Conservation (phyloP, 495 filamentous ascomycete genomes). For the Letharia columbiana region DNA sequence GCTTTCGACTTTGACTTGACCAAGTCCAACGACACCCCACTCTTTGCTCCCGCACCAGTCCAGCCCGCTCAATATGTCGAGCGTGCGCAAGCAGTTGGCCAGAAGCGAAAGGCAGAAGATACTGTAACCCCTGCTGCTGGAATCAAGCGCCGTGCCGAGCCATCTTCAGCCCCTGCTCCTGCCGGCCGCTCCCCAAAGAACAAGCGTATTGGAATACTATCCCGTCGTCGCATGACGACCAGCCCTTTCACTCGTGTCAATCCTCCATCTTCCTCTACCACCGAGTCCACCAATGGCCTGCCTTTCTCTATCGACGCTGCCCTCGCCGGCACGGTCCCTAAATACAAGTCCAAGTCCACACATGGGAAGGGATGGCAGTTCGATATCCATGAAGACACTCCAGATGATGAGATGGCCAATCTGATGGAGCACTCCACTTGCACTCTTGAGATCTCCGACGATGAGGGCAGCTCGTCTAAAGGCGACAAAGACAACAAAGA, state of each 20-base stretch:
- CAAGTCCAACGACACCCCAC: constrained; percentile 39
- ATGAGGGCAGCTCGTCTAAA: constrained; percentile 37
- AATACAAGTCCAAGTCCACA: constrained; percentile 29
- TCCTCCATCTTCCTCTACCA: constrained; percentile 39
- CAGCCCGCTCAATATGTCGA: constrained; percentile 16
- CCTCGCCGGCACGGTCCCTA: constrained; percentile 49
- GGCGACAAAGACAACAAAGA: constrained; percentile 51
- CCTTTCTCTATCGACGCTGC: constrained; percentile 78
- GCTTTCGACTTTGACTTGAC: constrained; percentile 30
- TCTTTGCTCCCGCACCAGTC: constrained; percentile 29
- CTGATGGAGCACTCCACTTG: constrained; percentile 83
- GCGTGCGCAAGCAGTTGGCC: constrained; percentile 27
- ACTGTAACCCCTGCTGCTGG: constrained; percentile 28
- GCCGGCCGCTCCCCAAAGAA: constrained; percentile 56
- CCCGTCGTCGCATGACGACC: constrained; percentile 47
- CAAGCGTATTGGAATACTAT: constrained; percentile 56
- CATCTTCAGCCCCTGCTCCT: constrained; percentile 47
- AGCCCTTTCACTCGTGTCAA: constrained; percentile 50
- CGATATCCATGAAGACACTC: constrained; percentile 87
- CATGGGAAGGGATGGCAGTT: constrained; percentile 60
- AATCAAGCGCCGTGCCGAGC: constrained; percentile 32
- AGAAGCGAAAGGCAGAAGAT: constrained; percentile 33
- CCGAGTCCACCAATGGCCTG: constrained; percentile 30
- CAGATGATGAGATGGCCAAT: constrained; percentile 80
- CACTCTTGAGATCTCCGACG: constrained; percentile 73